phyloP scores from a whole-genome alignment of 345 rosid species.

The Raphanus sativus region DNA sequence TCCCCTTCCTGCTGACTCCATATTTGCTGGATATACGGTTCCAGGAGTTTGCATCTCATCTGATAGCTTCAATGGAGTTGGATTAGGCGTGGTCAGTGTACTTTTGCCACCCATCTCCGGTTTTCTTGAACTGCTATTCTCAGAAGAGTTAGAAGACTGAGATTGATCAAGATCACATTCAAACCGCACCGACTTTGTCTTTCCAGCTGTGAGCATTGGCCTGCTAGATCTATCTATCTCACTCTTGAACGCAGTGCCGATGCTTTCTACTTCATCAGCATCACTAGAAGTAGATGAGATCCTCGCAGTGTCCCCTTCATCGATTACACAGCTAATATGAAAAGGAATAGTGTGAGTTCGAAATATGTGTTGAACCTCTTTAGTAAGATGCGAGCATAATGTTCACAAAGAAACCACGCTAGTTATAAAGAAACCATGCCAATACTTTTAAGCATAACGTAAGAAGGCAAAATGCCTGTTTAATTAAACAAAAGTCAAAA shows the following conservation, averaged over 20 bases:
- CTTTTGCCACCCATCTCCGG: conserved; percentile 38
- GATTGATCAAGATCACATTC: conserved; percentile 55
- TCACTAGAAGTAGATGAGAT: conserved; percentile 44
- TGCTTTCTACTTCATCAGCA: conserved; percentile 36
- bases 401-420: too few relatives aligned
- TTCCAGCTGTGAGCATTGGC: conserved; percentile 45
- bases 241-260: conserved; percentile 34
- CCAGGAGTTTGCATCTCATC: conserved; percentile 99
- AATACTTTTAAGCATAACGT: neutral
- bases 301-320: conserved; percentile 26
- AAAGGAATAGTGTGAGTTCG: neutral
- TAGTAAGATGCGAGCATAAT: neutral
- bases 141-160: conserved; percentile 47
- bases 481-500: conserved; percentile 8
- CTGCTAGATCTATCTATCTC: conserved; percentile 26
- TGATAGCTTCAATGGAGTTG: conserved; percentile 79
- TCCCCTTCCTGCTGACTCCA: conserved; percentile 45
- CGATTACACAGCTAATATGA: conserved; percentile 50
- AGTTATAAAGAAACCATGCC: neutral
- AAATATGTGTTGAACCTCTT: neutral
- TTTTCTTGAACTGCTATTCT: conserved; percentile 41
- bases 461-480: neutral
- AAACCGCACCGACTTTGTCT: conserved; percentile 70
- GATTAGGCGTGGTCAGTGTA: conserved; percentile 54
- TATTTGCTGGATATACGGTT: conserved; percentile 66